A percentile compares a stretch with the other conserved stretches of the same genome.
phyloP scores from a whole-genome alignment of 257 asterid genomes.

The Nicotiana otophora region DNA sequence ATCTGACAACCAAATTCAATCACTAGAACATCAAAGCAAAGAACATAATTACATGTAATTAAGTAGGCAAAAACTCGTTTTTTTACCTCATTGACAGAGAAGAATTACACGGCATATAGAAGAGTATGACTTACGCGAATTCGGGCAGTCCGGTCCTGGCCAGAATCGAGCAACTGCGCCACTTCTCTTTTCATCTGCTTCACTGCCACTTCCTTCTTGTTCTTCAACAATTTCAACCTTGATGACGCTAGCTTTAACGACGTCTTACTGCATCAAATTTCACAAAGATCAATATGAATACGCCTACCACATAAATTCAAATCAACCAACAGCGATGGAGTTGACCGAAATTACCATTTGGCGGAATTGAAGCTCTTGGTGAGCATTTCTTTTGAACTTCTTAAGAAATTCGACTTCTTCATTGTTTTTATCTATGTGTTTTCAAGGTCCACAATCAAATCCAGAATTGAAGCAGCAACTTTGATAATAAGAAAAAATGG shows the following conservation, averaged over 20 bases:
- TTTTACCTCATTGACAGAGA: not conserved
- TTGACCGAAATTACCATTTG: conserved; percentile 53
- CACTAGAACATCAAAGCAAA: not conserved
- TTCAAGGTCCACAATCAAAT: not conserved
- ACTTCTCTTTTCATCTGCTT: conserved; percentile 79
- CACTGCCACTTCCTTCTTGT: conserved; percentile 73
- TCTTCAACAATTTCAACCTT: conserved; percentile 72
- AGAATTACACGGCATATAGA: not conserved
- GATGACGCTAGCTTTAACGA: conserved; percentile 66
- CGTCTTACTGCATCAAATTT: conserved; percentile 59
- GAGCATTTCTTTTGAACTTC: conserved; percentile 62
- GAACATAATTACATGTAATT: not conserved
- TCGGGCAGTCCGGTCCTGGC: conserved; percentile 73
- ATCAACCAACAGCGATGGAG: conserved; percentile 3
- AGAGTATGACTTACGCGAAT: conserved; percentile 51
- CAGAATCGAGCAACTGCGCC: conserved; percentile 72
- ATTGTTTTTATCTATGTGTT: conserved; percentile 14
- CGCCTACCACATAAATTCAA: not conserved
- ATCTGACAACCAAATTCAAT: not conserved
- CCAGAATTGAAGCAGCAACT: too few species aligned
- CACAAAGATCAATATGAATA: conserved; percentile 10
- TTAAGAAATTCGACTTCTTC: conserved; percentile 75
- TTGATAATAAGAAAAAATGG: too few species aligned
- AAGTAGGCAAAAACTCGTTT: not conserved
- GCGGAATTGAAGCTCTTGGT: conserved; percentile 78